A percentile compares a stretch with the other conserved stretches of the same genome.
phyloP scores from a whole-genome alignment of 1,284 basidiomycete genomes.

The Leccinum laetum region DNA sequence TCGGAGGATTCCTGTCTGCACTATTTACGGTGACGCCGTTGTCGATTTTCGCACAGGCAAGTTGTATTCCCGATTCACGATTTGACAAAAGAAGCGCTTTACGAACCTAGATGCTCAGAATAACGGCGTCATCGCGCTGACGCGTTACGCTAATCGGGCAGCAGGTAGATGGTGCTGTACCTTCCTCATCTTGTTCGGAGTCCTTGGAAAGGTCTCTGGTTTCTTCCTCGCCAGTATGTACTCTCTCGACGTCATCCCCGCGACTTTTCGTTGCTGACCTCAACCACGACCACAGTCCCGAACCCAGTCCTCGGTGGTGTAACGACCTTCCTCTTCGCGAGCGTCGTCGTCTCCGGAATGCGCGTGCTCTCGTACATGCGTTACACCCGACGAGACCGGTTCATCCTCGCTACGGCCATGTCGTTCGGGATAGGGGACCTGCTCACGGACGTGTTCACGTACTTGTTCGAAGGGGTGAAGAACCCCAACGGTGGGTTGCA shows the following conservation, averaged over 20 bases:
- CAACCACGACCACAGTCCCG: conserved; percentile 37
- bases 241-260: neutral
- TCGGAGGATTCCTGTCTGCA: conserved; percentile 72
- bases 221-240: conserved; percentile 64
- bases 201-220: conserved; percentile 80
- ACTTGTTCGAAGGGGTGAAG: conserved; percentile 67
- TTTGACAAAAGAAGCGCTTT: neutral
- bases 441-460: conserved; percentile 59
- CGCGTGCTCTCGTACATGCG: conserved; percentile 67
- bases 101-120: conserved; percentile 45
- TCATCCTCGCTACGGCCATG: conserved; percentile 66
- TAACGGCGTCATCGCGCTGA: conserved; percentile 80
- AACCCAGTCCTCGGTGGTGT: conserved; percentile 83
- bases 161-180: conserved; percentile 74
- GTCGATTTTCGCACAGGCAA: conserved; percentile 76
- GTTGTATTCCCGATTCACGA: neutral
- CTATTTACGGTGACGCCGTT: conserved; percentile 81
- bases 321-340: conserved; percentile 76
- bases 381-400: conserved; percentile 41
- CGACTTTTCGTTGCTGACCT: neutral
- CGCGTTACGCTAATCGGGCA: conserved; percentile 72
- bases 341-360: conserved; percentile 66
- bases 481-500: conserved; percentile 58
- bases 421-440: conserved; percentile 75
- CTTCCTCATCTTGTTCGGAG: conserved; percentile 73